A percentile compares a stretch with the other conserved stretches of the same genome.
These are phyloP conservation scores for Strobilomyces confusus DNA, from an alignment of 768 basidiomycete genomes.

Conservation along the genomic window DNA sequence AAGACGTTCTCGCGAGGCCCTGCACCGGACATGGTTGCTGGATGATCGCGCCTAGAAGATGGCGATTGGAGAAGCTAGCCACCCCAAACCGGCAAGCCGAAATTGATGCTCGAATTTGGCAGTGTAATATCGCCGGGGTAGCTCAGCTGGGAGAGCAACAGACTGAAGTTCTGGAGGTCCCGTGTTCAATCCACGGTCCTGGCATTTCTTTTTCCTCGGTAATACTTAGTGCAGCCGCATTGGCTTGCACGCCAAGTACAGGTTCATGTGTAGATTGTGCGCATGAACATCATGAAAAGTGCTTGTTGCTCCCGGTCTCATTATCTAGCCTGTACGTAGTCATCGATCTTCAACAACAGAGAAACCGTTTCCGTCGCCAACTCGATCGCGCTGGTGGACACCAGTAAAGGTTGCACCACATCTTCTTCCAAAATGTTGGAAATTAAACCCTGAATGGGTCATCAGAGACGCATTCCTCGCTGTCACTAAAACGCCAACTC, in stretches of 20 bases:
- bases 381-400: conserved; percentile 93
- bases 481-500: conserved; percentile 19
- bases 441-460: conserved; percentile 70
- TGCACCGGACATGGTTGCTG: conserved; percentile 73
- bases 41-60: not conserved
- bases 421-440: conserved; percentile 98
- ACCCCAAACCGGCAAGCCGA: not conserved
- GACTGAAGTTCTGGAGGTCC: conserved; percentile 78
- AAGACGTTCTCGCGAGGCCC: conserved; percentile 92
- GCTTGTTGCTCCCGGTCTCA: not conserved
- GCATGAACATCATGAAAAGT: not conserved
- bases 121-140: conserved; percentile 43
- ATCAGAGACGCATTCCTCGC: conserved; percentile 5
- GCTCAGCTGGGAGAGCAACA: conserved; percentile 76
- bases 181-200: conserved; percentile 77
- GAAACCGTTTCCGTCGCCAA: conserved; percentile 98
- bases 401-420: conserved; percentile 92
- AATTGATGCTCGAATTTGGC: accelerated
- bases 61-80: not conserved
- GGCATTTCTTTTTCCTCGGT: conserved; percentile 47
- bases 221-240: not conserved
- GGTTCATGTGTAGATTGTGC: not conserved
- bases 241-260: not conserved
- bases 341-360: conserved; percentile 91
- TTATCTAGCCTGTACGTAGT: conserved; percentile 79